Percentiles rank a stretch among this genome's conserved stretches.
phyloP scores from a whole-genome alignment of 139 green algal genomes.

The Asterochloris sp. region DNA sequence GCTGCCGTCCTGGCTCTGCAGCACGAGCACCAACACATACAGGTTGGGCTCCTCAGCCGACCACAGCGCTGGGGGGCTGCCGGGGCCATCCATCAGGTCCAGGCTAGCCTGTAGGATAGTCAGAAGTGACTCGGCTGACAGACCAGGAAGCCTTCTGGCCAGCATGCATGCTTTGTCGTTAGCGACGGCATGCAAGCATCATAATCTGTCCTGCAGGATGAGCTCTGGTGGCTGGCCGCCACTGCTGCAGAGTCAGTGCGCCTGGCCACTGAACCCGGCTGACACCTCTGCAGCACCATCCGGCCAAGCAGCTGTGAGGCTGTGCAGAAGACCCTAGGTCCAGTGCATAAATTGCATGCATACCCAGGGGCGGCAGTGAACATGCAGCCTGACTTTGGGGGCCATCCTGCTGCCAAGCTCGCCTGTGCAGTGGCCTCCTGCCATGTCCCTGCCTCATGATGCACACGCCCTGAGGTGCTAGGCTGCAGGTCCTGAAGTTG shows the following conservation, averaged over 20 bases:
- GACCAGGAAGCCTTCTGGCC: too few species aligned
- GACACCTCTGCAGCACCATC: not conserved
- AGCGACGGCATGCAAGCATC: too few species aligned
- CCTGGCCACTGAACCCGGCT: not conserved
- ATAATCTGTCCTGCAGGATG: too few species aligned
- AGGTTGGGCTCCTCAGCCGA: constrained; percentile 77
- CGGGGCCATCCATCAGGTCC: constrained; percentile 21
- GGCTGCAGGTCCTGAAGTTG: not conserved
- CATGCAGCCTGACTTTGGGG: too few species aligned
- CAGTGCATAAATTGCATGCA: too few species aligned
- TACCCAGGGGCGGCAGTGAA: too few species aligned
- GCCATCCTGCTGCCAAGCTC: not conserved
- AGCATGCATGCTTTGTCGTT: too few species aligned
- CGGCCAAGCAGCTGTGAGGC: too few species aligned
- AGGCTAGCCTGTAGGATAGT: constrained; percentile 1
- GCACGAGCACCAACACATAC: constrained; percentile 78
- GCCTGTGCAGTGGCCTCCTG: constrained; percentile 1
- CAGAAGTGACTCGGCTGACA: too few species aligned
- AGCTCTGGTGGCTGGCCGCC: not conserved
- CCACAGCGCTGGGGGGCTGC: constrained; percentile 55
- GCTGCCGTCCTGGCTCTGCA: constrained; percentile 30
- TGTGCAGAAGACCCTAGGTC: too few species aligned
- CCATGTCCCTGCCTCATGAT: not conserved
- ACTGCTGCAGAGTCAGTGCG: not conserved
- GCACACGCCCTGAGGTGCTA: constrained; percentile 2